Percentiles rank a stretch among this genome's conserved stretches.
Evolutionary conservation across 2,329 filamentous ascomycete genomes (phyloP).

Genomic region (Amauroascus niger): DNA sequence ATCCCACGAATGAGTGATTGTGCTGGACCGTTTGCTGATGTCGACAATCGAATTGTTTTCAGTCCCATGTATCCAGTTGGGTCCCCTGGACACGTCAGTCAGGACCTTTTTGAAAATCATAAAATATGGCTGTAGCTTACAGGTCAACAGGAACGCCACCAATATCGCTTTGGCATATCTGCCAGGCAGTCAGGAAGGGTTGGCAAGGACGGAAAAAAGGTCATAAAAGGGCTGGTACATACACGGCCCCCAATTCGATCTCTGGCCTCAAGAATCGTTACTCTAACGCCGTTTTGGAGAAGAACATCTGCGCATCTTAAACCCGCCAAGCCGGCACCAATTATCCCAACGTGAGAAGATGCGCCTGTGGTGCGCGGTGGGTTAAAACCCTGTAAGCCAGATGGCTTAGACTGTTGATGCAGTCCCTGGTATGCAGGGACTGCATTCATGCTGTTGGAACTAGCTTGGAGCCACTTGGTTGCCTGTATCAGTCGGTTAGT

Average conservation of each 20-base stretch:
- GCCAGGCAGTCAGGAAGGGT: constrained; percentile 22
- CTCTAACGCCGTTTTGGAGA: constrained; percentile 45
- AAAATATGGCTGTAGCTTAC: constrained; percentile 36
- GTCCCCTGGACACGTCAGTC: constrained; percentile 37
- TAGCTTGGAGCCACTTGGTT: constrained; percentile 13
- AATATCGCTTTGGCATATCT: constrained; percentile 43
- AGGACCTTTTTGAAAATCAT: neutral
- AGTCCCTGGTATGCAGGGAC: constrained; percentile 1
- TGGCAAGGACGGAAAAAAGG: constrained; percentile 17
- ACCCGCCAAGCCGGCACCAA: constrained; percentile 53
- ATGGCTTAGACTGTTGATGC: neutral
- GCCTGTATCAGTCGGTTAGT: constrained; percentile 17
- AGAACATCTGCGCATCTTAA: constrained; percentile 51
- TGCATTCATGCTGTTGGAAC: constrained; percentile 6
- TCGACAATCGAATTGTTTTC: constrained; percentile 50
- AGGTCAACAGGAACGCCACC: constrained; percentile 47
- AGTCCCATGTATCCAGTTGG: constrained; percentile 58
- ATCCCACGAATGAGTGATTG: constrained; percentile 43
- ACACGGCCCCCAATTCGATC: constrained; percentile 51
- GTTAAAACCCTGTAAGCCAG: constrained; percentile 1
- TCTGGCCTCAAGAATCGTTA: constrained; percentile 53
- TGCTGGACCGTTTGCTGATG: constrained; percentile 46
- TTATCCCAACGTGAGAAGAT: constrained; percentile 43
- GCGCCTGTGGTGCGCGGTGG: constrained; percentile 25
- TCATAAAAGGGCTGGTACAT: constrained; percentile 18